A percentile compares a stretch with the other conserved stretches of the same genome.
These are phyloP conservation scores for Sisymbrium irio DNA, from an alignment of 345 rosid genomes.

Conservation along the genomic window DNA sequence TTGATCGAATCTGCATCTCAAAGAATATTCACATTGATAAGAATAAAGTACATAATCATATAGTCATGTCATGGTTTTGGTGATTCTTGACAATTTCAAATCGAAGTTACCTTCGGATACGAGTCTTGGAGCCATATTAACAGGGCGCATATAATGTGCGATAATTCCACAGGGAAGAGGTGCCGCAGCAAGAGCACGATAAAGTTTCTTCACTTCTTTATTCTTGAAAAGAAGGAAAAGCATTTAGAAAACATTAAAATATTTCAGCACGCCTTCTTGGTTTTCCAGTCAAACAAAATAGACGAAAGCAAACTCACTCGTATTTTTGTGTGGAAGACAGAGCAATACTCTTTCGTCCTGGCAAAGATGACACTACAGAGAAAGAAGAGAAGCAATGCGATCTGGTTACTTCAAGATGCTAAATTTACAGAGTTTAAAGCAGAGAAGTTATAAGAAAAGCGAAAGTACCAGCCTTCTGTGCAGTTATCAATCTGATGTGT, in stretches of 20 bases:
- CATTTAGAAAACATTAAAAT: not conserved
- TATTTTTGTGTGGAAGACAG: slow-evolving; percentile 72
- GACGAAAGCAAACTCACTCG: slow-evolving; percentile 53
- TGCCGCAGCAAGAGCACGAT: slow-evolving; percentile 80
- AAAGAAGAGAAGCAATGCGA: not conserved
- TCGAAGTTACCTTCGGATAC: slow-evolving; percentile 61
- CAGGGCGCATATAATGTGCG: slow-evolving; percentile 89
- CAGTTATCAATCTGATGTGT: slow-evolving; percentile 99
- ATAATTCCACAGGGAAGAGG: slow-evolving; percentile 73
- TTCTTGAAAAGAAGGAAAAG: slow-evolving; percentile 41
- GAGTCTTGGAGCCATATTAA: slow-evolving; percentile 78
- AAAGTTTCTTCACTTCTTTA: slow-evolving; percentile 80
- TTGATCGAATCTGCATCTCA: slow-evolving; percentile 53
- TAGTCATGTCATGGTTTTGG: not conserved
- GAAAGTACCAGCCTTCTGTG: slow-evolving; percentile 85
- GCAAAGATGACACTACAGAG: slow-evolving; percentile 76
- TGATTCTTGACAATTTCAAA: not conserved
- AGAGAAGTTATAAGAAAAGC: not conserved
- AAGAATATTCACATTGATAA: not conserved
- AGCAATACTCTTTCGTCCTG: slow-evolving; percentile 74
- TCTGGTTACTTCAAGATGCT: not conserved
- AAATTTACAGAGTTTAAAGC: slow-evolving; percentile 1
- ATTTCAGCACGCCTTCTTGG: not conserved
- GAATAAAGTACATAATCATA: not conserved
- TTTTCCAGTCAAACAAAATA: not conserved